phyloP scores from a whole-genome alignment of 2,329 filamentous ascomycete genomes.

The Diplodia seriata region DNA sequence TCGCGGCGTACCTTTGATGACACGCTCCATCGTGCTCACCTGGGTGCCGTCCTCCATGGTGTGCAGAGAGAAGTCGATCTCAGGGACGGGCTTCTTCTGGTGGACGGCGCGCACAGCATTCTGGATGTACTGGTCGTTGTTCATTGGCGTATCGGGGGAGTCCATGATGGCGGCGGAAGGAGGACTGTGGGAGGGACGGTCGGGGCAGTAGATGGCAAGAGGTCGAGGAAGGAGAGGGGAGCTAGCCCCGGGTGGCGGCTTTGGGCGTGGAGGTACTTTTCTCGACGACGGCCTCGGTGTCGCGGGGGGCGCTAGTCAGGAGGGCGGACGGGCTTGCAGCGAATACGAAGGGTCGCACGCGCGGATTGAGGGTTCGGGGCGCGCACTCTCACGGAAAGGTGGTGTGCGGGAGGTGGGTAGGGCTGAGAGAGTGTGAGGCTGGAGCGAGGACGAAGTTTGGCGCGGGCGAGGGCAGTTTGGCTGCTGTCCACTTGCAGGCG shows the following conservation, averaged over 20 bases:
- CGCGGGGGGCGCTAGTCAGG: constrained; percentile 12
- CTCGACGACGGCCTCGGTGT: background rate
- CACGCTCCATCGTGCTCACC: constrained; percentile 93
- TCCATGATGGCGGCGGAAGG: constrained; percentile 38
- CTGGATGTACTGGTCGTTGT: constrained; percentile 66
- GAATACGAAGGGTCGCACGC: constrained; percentile 18
- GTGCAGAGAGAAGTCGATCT: constrained; percentile 98
- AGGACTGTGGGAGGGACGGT: constrained; percentile 1
- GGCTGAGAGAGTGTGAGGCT: constrained; percentile 17
- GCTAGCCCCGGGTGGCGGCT: constrained; percentile 23
- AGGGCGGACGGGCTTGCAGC: background rate
- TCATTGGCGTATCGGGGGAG: constrained; percentile 44
- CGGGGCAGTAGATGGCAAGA: constrained; percentile 8
- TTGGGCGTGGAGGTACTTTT: constrained; percentile 21
- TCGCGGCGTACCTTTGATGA: constrained; percentile 84
- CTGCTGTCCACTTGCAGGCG: constrained; percentile 18
- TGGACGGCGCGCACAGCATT: constrained; percentile 90
- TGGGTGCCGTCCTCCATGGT: constrained; percentile 97
- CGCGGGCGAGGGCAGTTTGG: background rate
- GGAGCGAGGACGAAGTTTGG: constrained; percentile 7
- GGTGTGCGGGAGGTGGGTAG: background rate
- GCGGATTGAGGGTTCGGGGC: constrained; percentile 8
- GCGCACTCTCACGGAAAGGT: constrained; percentile 10
- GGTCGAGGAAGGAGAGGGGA: constrained; percentile 21
- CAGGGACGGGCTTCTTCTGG: constrained; percentile 92